Percentiles rank a stretch among this genome's conserved stretches.
Conservation (phyloP, 768 basidiomycete genomes). For the Daedaleopsis sinensis region DNA sequence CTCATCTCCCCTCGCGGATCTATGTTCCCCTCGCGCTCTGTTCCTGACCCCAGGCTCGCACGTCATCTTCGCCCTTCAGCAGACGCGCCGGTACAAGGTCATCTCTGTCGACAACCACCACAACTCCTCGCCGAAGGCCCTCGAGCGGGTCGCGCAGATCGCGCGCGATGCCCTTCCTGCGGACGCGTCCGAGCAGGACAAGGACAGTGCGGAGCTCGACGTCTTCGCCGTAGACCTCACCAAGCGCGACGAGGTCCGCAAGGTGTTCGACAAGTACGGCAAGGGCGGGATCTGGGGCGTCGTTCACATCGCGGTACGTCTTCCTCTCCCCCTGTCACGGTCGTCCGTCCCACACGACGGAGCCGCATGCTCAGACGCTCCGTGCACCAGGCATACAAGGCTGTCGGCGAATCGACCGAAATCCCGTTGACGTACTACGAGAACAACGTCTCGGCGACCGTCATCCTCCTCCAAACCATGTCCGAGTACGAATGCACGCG, state of each 20-base stretch:
- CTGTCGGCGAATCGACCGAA: slow-evolving; percentile 95
- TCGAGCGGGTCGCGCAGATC: slow-evolving; percentile 78
- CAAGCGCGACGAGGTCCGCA: slow-evolving; percentile 65
- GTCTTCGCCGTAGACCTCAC: slow-evolving; percentile 75
- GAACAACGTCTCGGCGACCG: slow-evolving; percentile 90
- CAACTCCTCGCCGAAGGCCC: slow-evolving; percentile 81
- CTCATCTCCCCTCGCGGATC: slow-evolving; percentile 1
- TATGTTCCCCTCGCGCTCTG: slow-evolving; percentile 9
- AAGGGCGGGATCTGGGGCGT: slow-evolving; percentile 96
- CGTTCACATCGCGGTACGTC: slow-evolving; percentile 88
- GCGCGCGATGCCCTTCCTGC: slow-evolving; percentile 73
- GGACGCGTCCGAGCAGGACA: slow-evolving; percentile 67
- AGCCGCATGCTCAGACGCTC: background rate
- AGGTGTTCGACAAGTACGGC: slow-evolving; percentile 82
- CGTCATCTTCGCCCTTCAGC: slow-evolving; percentile 83
- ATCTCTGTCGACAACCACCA: slow-evolving; percentile 94
- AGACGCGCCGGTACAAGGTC: slow-evolving; percentile 89
- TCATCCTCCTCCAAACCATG: slow-evolving; percentile 88
- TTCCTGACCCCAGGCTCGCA: slow-evolving; percentile 73
- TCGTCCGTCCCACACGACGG: slow-evolving; percentile 1
- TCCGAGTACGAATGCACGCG: slow-evolving; percentile 79
- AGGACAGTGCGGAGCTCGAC: slow-evolving; percentile 75
- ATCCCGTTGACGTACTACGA: slow-evolving; percentile 91
- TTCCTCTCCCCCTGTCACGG: background rate
- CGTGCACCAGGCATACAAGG: slow-evolving; percentile 82